Base-by-base conservation (phyloP, 2,329 filamentous ascomycete genomes). In the Botrytis fragariae region DNA sequence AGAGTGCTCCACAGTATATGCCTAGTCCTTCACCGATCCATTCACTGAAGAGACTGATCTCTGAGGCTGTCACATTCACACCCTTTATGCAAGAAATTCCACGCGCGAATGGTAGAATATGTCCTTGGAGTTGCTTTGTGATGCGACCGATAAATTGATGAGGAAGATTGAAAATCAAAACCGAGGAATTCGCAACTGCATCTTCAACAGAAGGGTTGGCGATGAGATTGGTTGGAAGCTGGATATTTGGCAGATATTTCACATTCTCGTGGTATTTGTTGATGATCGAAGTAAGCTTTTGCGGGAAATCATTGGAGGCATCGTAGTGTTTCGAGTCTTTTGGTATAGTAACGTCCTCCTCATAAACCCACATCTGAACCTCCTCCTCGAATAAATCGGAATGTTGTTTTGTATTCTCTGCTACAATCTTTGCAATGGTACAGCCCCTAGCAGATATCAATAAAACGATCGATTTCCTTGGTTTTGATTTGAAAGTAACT, bases 351-450 rank as follows among this genome's bases (percentile, higher is more conserved):
- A 97, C 91, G 37, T 97, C 89, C 83, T 99, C 96, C 84, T 99
- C 96, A 81, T 90, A 98, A 80, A 99, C 97, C 96, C 96, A 99
- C 96, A 99, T 98, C 84, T 97, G 93, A 70, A 99, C 94, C 75
- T 94, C 87, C 82, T 91, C 86, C 80, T 98, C 93, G 81, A 98
- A 99, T 62, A 98, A 81, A 44, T 94, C 88, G 16, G 90, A 87
- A 84, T 97, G 87, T 76, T 88, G 90, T 75, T 88, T 89, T 54
- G 94, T 92, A 84, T 97, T 99, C 83, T 99, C 95, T 78, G 95
- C 95, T 70, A 98, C 89, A 75, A 99, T 97, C 85, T 99, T 99
- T 82, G 95, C 91, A 83, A 99, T 98, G 74, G 96, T 97, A 74
- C 94, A 97, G 79, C 96, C 96, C 95, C 93, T 96, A 67, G 71